Base-by-base conservation (phyloP, 805 yeast genomes). In the Metschnikowia lunata region DNA sequence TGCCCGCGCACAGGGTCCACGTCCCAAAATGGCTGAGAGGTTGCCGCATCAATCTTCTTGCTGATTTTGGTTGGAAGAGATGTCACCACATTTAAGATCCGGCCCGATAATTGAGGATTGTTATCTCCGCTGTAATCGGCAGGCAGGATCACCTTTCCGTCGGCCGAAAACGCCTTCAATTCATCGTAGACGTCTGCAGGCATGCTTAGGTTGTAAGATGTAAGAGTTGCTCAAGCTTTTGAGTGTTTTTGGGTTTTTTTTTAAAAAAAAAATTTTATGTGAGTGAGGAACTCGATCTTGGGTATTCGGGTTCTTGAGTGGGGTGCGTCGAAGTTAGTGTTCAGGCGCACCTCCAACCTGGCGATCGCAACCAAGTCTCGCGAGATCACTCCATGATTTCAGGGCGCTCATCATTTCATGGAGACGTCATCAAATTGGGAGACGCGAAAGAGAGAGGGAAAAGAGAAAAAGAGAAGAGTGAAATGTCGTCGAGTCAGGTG, bases 1-100 rank as follows among this genome's bases (percentile, higher is more conserved):
- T 87, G 86, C 2, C 98, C 98, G 8, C 93, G 74, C 10, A 82
- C 68, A 33, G 82, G 80, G 42, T 74, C 76, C 34, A 83, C 78
- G 42, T 74, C 74, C 88, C 85, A 82, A 40, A 51, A 54, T n/a
- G 62, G 63, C 10, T 63, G 58, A 10, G 62, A 65, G 0, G 63
- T 63, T 6, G 57, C 52, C 9, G 50, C 50, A 30, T 60, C 62
- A 10, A 61, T 61, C 34, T 67, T 60, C 49, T 69, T 76, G 58
- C 64, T 67, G 44, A 84, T 78, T 48, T 78, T 83, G 38, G 78
- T 75, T 4, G 93, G 89, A 45, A 86, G 70, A 51, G 75, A 78
- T 12, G 90, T 78, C 72, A 83, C 77, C 39, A 80, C 86, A 47
- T 78, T 76, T 52, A 86, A 63, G 40, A 86, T 76, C 29, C 95